A percentile compares a stretch with the other conserved stretches of the same genome.
Evolutionary conservation across 2,329 filamentous ascomycete genomes (phyloP).

Genomic region (Botrytis hyacinthi): DNA sequence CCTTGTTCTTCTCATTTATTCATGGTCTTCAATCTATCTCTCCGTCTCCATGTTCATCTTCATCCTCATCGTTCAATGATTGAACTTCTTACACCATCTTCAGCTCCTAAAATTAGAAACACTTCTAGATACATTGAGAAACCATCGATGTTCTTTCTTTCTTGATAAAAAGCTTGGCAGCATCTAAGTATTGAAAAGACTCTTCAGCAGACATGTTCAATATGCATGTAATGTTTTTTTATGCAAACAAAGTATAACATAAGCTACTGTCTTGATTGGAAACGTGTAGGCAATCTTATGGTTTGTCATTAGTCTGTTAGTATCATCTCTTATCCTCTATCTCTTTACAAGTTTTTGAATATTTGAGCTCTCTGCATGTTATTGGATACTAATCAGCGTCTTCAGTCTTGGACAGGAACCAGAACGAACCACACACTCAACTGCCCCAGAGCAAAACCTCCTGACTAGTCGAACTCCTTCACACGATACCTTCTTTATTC

Average conservation of each 20-base stretch:
- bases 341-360: not conserved
- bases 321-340: not conserved
- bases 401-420: not conserved
- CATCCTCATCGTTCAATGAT: not conserved
- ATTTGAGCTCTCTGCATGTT: not conserved
- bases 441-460: not conserved
- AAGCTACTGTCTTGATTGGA: not conserved
- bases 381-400: not conserved
- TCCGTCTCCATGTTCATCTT: not conserved
- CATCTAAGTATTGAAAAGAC: too few relatives aligned
- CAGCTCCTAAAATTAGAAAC: not conserved
- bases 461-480: not conserved
- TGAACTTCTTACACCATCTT: not conserved
- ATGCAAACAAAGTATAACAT: not conserved
- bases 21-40: too few relatives aligned
- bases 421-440: not conserved
- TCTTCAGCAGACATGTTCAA: too few relatives aligned
- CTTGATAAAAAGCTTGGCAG: fast-evolving
- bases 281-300: not conserved
- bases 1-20: too few relatives aligned
- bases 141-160: too few relatives aligned
- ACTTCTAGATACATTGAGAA: not conserved
- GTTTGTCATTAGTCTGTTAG: not conserved
- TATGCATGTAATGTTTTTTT: not conserved
- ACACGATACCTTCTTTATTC: not conserved